Percentiles rank a stretch among this genome's conserved stretches.
phyloP scores from a whole-genome alignment of 2,329 filamentous ascomycete species.

The Blastomyces parvus region DNA sequence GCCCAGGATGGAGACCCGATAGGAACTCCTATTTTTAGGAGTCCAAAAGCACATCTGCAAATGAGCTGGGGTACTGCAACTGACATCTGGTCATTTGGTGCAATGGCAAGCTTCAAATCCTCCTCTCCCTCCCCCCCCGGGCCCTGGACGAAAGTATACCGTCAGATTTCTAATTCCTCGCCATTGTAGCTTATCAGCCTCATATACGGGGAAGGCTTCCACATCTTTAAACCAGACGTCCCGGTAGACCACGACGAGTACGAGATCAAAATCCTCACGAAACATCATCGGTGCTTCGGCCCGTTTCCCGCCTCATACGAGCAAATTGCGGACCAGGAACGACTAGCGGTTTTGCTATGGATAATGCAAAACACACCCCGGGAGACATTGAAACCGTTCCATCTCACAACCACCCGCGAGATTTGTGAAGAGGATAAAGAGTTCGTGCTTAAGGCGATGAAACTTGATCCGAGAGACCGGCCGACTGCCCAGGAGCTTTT shows the following conservation, averaged over 20 bases:
- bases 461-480: slow-evolving; percentile 35
- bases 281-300: slow-evolving; percentile 18
- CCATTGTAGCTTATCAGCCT: slow-evolving; percentile 14
- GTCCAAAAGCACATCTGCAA: slow-evolving; percentile 15
- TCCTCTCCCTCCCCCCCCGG: too few relatives aligned
- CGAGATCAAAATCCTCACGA: slow-evolving; percentile 16
- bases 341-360: slow-evolving; percentile 1
- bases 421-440: slow-evolving; percentile 25
- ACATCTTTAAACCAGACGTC: slow-evolving; percentile 17
- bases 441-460: slow-evolving; percentile 37
- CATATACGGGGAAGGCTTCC: slow-evolving; percentile 17
- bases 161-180: not conserved
- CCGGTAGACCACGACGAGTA: slow-evolving; percentile 17
- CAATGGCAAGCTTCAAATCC: slow-evolving; percentile 10
- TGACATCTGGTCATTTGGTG: slow-evolving; percentile 17
- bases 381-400: slow-evolving; percentile 22
- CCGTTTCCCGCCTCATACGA: slow-evolving; percentile 20
- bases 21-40: slow-evolving; percentile 17
- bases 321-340: slow-evolving; percentile 12
- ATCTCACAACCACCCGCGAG: slow-evolving; percentile 19
- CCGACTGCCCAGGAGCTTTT: slow-evolving; percentile 21
- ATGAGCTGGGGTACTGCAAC: slow-evolving; percentile 15
- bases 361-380: slow-evolving; percentile 16
- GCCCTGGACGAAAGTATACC: too few relatives aligned
- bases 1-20: slow-evolving; percentile 13